phyloP scores from a whole-genome alignment of 345 rosid genomes.

The Adansonia digitata region DNA sequence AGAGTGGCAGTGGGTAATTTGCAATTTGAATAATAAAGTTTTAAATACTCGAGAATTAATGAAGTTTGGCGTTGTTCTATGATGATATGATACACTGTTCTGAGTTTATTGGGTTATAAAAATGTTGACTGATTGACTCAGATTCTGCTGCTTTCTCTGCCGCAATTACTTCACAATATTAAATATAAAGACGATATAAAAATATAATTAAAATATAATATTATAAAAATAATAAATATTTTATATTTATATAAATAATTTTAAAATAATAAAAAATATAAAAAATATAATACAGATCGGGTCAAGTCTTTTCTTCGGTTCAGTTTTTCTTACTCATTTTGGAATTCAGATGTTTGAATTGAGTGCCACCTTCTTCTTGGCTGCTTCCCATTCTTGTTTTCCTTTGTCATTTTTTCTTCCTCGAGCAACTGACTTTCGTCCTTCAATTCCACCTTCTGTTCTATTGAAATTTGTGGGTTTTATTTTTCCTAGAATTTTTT shows the following conservation, averaged over 20 bases:
- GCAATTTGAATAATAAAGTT: not conserved
- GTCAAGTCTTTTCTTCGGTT: too few relatives aligned
- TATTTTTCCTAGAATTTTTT: slow-evolving; percentile 46
- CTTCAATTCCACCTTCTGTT: slow-evolving; percentile 23
- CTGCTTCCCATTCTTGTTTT: slow-evolving; percentile 33
- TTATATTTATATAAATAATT: too few relatives aligned
- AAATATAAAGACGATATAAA: too few relatives aligned
- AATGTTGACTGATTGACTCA: slow-evolving; percentile 36
- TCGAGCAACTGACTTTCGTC: slow-evolving; percentile 78
- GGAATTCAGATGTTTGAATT: slow-evolving; percentile 15
- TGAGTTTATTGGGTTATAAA: slow-evolving; percentile 22
- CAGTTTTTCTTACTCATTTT: too few relatives aligned
- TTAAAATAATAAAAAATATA: too few relatives aligned
- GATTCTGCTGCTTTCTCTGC: slow-evolving; percentile 21
- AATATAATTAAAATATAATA: too few relatives aligned
- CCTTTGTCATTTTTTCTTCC: slow-evolving; percentile 49
- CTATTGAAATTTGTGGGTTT: slow-evolving; percentile 45
- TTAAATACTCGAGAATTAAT: not conserved
- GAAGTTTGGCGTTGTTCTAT: slow-evolving; percentile 16
- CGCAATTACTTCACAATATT: too few relatives aligned
- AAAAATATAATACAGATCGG: too few relatives aligned
- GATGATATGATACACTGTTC: too few relatives aligned
- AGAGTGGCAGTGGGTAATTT: too few relatives aligned
- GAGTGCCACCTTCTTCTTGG: slow-evolving; percentile 38
- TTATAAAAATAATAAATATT: too few relatives aligned